Conservation (phyloP, 352 stramenopile genomes). For the Pythium sp. region DNA sequence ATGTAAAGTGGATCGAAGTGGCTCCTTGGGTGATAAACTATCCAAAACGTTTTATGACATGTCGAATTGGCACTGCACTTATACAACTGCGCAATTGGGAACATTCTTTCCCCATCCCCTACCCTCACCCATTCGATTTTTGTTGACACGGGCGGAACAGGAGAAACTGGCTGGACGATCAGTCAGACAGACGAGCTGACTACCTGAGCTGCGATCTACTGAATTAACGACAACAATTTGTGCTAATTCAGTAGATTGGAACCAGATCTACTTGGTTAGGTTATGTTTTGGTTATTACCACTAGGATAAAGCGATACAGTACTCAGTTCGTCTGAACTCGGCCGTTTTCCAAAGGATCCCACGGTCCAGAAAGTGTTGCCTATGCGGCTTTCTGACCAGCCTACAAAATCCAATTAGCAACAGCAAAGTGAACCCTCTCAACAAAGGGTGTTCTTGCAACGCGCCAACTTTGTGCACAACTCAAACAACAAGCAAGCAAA, state of each 20-base stretch:
- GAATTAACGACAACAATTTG: no score
- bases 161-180: conserved; percentile 6
- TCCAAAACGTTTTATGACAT: neutral
- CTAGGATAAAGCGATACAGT: no score
- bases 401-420: no score
- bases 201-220: neutral
- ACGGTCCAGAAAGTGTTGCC: no score
- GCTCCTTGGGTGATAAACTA: no score
- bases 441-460: no score
- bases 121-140: conserved; percentile 2
- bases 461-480: no score
- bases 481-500: neutral
- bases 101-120: neutral
- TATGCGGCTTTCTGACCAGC: no score
- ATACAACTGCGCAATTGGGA: neutral
- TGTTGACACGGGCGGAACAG: conserved; percentile 1
- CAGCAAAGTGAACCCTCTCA: no score
- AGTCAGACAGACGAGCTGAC: neutral
- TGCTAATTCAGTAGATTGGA: neutral
- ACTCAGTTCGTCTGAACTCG: no score
- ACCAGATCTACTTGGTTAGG: neutral
- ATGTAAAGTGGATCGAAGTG: neutral
- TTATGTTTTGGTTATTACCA: no score
- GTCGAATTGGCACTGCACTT: neutral
- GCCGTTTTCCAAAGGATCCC: no score